Evolutionary conservation across 257 asterid species (phyloP).

Genomic region (Solanum arcanum): DNA sequence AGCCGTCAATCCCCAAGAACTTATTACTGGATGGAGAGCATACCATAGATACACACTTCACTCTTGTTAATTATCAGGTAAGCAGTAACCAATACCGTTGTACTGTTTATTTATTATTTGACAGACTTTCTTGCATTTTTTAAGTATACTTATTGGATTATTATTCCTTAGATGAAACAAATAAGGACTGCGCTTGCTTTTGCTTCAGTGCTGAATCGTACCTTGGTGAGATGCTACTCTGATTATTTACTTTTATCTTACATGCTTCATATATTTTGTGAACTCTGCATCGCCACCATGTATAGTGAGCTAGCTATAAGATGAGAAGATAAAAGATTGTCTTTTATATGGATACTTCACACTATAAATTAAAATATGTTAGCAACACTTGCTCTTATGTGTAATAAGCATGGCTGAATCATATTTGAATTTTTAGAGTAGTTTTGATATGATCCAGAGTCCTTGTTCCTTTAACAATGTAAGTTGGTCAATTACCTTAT

Average conservation of each 20-base stretch:
- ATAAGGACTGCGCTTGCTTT: conserved; percentile 93
- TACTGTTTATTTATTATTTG: not conserved
- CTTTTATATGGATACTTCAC: not conserved
- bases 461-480: not conserved
- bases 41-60: conserved; percentile 75
- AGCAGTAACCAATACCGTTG: conserved; percentile 3
- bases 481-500: not conserved
- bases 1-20: conserved; percentile 78
- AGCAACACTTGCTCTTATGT: not conserved
- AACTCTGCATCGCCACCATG: not conserved
- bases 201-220: conserved; percentile 81
- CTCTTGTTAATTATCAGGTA: conserved; percentile 94
- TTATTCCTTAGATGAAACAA: conserved; percentile 68
- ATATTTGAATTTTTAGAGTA: conserved; percentile 4
- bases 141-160: not conserved
- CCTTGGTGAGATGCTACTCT: conserved; percentile 53
- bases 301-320: not conserved
- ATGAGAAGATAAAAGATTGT: not conserved
- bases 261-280: not conserved
- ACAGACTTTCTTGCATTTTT: not conserved
- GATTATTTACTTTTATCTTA: not conserved
- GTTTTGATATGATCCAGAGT: not conserved
- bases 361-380: not conserved
- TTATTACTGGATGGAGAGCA: conserved; percentile 87
- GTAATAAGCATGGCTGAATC: not conserved